A percentile compares a stretch with the other conserved stretches of the same genome.
Conservation (phyloP, 805 yeast species). For the Zygosaccharomyces gambellarensis region DNA sequence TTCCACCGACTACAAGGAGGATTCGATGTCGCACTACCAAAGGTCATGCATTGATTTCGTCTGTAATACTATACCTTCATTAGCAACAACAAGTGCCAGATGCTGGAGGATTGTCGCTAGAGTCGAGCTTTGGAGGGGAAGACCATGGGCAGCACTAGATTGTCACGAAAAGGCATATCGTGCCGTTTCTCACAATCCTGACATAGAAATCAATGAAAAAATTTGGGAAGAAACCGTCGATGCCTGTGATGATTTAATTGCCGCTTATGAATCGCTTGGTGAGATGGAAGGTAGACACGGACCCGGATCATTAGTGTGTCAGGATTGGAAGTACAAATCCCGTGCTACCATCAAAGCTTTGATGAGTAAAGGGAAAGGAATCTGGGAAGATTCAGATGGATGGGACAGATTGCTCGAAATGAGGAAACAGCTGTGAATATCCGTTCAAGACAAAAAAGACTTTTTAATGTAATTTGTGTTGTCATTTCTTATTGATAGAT, state of each 20-base stretch:
- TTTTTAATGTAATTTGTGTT: background rate
- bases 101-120: slow-evolving; percentile 81
- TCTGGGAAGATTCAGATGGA: slow-evolving; percentile 77
- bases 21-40: slow-evolving; percentile 57
- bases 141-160: slow-evolving; percentile 84
- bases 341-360: slow-evolving; percentile 65
- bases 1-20: slow-evolving; percentile 44
- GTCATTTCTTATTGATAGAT: background rate
- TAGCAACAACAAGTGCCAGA: slow-evolving; percentile 55
- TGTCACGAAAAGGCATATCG: slow-evolving; percentile 84
- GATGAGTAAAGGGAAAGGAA: slow-evolving; percentile 69
- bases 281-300: slow-evolving; percentile 73
- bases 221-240: slow-evolving; percentile 79
- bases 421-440: slow-evolving; percentile 22
- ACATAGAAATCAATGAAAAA: slow-evolving; percentile 52
- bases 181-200: slow-evolving; percentile 60
- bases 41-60: slow-evolving; percentile 63
- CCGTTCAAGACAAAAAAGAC: background rate
- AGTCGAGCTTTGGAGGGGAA: slow-evolving; percentile 80
- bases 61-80: slow-evolving; percentile 61
- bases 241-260: slow-evolving; percentile 68
- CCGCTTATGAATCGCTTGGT: slow-evolving; percentile 87
- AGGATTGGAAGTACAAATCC: slow-evolving; percentile 88
- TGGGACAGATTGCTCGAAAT: slow-evolving; percentile 58
- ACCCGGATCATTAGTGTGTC: slow-evolving; percentile 80